Percentiles rank a stretch among this genome's conserved stretches.
Conservation (phyloP, 1,284 basidiomycete species). For the Marasmius tenuissimus region DNA sequence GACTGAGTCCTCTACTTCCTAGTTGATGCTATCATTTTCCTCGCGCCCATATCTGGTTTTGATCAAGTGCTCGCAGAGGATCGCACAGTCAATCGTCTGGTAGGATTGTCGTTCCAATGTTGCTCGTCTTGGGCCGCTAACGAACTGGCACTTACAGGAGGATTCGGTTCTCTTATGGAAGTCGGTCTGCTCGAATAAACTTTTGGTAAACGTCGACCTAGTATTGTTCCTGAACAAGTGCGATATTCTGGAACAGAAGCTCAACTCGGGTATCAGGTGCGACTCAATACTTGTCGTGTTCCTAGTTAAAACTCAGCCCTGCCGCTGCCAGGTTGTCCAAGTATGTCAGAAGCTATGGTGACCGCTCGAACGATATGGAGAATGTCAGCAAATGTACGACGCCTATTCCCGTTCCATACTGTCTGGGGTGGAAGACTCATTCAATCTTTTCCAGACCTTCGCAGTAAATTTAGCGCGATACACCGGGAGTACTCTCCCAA, state of each 20-base stretch:
- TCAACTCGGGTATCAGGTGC: conserved; percentile 57
- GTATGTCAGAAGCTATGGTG: conserved; percentile 74
- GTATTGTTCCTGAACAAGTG: conserved; percentile 82
- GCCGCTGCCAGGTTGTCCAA: conserved; percentile 44
- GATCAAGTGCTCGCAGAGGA: conserved; percentile 77
- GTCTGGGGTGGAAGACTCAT: not conserved
- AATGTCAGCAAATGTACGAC: conserved; percentile 66
- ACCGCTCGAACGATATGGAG: conserved; percentile 70
- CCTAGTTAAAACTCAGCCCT: not conserved
- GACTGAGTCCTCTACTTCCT: not conserved
- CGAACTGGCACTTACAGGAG: conserved; percentile 43
- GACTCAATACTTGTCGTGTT: not conserved
- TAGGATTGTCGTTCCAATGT: conserved; percentile 29
- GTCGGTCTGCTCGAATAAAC: conserved; percentile 70
- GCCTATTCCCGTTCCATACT: not conserved
- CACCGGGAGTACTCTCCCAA: conserved; percentile 74
- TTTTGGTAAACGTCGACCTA: conserved; percentile 70
- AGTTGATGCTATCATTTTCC: conserved; percentile 79
- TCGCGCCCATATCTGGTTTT: conserved; percentile 78
- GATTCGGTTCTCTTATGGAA: conserved; percentile 82
- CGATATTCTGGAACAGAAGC: conserved; percentile 68
- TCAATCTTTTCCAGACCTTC: conserved; percentile 51
- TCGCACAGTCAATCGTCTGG: conserved; percentile 67
- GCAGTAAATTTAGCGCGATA: conserved; percentile 75
- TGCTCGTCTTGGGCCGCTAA: conserved; percentile 11